Base-by-base conservation (phyloP, 768 basidiomycete species). In the Tubosaeta sp. region DNA sequence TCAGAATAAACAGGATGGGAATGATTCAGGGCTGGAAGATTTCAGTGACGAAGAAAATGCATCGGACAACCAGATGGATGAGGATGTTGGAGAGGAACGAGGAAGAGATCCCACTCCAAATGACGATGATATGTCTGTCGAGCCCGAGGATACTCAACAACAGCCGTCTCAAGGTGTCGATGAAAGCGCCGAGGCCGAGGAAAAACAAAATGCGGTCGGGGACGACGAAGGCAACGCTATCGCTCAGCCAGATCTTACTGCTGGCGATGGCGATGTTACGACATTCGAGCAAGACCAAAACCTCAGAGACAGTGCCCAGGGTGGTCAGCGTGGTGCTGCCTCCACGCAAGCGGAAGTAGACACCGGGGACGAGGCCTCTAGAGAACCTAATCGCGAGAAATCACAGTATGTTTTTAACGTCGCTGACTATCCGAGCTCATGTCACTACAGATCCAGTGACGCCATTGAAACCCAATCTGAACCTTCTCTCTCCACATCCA, bases 191-290 rank as follows among this genome's bases (percentile, higher is more conserved):
- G 13, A 16, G 22, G 52, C 58, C 18, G 51, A 56, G 14, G 48
- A 72, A 54, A 56, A 59, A 43, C 71, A 69, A 22, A 56, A 65
- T 30, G 56, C 58, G 6, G 66, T 70, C 19, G 65, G 71, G 4
- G 58, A 62, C 34, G 57, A 59, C 24, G 60, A 64, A 1, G 52
- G 65, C 16, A 51, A 58, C 14, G 64, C 67, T 12, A 51, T 64
- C 22, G 71, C 70, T 34, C 65, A 62, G 48, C 72, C 76, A 11
- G 76, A 77, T 47, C 58, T 76, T 13, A 50, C 55, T 5, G 41
- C 56, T 30, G 67, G 67, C 7, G 52, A 65, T 39, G 67, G 49
- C 16, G 63, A 69, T 40, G 18, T 45, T 6, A 58, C 57, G 34
- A 52, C 25, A 44, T 32, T 50, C 38, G 57, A 58, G 45, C 44